phyloP scores from a whole-genome alignment of 2,329 filamentous ascomycete genomes.

The Paecilomyces niveus region DNA sequence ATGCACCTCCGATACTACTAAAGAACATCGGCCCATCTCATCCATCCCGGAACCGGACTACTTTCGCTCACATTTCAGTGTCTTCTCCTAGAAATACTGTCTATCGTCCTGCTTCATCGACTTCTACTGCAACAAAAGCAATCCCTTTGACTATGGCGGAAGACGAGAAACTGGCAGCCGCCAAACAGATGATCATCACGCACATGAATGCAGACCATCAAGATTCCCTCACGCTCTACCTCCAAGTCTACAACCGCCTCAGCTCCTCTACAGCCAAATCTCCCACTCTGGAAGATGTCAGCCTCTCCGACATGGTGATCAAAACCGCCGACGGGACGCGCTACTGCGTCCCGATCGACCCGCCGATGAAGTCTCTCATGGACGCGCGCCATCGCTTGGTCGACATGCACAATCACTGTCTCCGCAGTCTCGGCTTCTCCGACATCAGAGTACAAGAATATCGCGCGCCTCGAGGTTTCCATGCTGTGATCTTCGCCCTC shows the following conservation, averaged over 20 bases:
- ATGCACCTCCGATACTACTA: not conserved
- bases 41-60: not conserved
- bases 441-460: conserved; percentile 50
- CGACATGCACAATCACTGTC: conserved; percentile 60
- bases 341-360: conserved; percentile 56
- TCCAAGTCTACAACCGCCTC: conserved; percentile 62
- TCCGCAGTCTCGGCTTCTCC: conserved; percentile 54
- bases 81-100: not conserved
- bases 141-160: conserved; percentile 11
- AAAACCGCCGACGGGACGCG: conserved; percentile 39
- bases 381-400: conserved; percentile 67
- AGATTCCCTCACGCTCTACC: conserved; percentile 66
- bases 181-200: conserved; percentile 58
- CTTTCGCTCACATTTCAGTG: not conserved
- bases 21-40: not conserved
- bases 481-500: conserved; percentile 48
- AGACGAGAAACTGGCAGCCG: conserved; percentile 22
- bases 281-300: conserved; percentile 60
- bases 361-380: conserved; percentile 59
- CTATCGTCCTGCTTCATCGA: not conserved
- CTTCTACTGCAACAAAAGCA: not conserved
- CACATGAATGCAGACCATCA: conserved; percentile 87
- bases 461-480: conserved; percentile 43
- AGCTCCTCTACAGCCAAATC: conserved; percentile 49
- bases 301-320: conserved; percentile 57